phyloP scores from a whole-genome alignment of 208 protist species.

The Zelonia costaricensis region DNA sequence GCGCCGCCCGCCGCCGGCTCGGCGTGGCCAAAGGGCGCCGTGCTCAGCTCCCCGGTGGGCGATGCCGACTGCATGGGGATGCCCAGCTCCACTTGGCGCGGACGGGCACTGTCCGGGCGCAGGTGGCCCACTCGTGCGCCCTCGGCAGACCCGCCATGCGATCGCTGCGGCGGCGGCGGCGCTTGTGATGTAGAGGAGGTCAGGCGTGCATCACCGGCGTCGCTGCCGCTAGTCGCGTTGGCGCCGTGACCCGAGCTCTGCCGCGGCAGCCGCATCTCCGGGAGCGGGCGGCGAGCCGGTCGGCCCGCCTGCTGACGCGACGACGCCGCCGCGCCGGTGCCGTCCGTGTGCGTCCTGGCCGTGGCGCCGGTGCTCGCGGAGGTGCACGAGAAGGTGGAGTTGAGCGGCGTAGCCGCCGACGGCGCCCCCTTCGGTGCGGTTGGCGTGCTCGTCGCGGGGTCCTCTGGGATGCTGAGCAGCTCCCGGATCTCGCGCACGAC shows the following conservation, averaged over 20 bases:
- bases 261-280: slow-evolving; percentile 17
- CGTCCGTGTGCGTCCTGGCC: neutral
- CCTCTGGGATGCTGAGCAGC: slow-evolving; percentile 5
- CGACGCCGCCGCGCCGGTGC: slow-evolving; percentile 4
- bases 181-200: too few species aligned
- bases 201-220: too few species aligned
- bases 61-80: slow-evolving; percentile 4
- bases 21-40: too few species aligned
- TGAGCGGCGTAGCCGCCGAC: neutral
- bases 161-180: too few species aligned
- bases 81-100: slow-evolving; percentile 6
- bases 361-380: neutral
- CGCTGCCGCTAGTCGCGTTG: too few species aligned
- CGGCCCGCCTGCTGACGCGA: neutral
- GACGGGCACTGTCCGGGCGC: neutral
- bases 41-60: too few species aligned
- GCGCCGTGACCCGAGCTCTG: neutral
- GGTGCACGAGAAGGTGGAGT: slow-evolving; percentile 3
- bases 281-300: slow-evolving; percentile 5
- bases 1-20: too few species aligned
- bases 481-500: slow-evolving; percentile 25
- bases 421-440: neutral
- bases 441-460: neutral
- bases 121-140: neutral
- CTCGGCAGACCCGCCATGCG: too few species aligned